Evolutionary conservation across 352 stramenopile species (phyloP), one percentile per base, ranked within the genome.

Genomic region (Phytophthora sp.): DNA sequence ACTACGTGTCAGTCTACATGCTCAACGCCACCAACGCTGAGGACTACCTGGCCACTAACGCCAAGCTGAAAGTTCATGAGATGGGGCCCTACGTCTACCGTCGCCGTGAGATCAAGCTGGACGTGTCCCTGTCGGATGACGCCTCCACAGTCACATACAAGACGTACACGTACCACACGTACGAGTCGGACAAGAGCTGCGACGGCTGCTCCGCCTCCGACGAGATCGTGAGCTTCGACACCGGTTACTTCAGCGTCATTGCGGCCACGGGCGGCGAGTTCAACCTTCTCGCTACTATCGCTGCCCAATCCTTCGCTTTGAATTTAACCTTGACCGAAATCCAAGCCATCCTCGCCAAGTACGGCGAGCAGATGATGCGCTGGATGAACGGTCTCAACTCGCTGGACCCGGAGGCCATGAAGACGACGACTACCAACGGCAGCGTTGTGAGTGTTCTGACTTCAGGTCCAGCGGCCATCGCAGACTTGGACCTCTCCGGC

Each of bases 361-460:
- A 87, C 71, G 75, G 74, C 31, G 39, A 72, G 53, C 76, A 85
- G 59, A 84, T 92, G 63, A 90, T 92, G 84, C 72, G 75, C 30
- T 91, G 78, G 81, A 63, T 90, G 41, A 91, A 91, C 59, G 85
- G 82, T 0, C 79, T 91, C 68, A 93, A 93, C 66, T 93, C 85
- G 62, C 76, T 91, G 44, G 58, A 93, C 29, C 66, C 85, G 0
- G 61, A 57, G 30, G 82, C 85, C 29, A 89, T 88, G 82, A 82
- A 85, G 71, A 79, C 62, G 35, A 67, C 88, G 4, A 74, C 66
- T 35, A 57, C 31, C 39, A 77, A 79, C 57, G 66, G 45, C 4
- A 49, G 69, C 18, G 77, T 89, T 29, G 18, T 88, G 1, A 57
- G 20, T 13, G 79, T 93, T 56, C 53, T 91, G 0, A 42, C 45